These are phyloP conservation scores for Hyaloscypha variabilis DNA, from an alignment of 495 filamentous ascomycete genomes.

Conservation along the genomic window DNA sequence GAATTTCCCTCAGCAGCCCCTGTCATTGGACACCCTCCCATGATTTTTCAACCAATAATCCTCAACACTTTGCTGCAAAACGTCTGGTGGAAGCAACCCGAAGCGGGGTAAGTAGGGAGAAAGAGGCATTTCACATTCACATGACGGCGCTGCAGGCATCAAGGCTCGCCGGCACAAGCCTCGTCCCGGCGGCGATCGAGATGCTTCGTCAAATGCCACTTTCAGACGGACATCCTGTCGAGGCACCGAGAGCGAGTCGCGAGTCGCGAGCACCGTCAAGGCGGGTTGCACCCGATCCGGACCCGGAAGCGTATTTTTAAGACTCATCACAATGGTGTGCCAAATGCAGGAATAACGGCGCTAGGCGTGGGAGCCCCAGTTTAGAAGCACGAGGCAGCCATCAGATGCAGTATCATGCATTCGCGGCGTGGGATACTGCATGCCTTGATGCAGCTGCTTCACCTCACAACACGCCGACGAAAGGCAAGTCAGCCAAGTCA, in stretches of 20 bases:
- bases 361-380: not conserved
- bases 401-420: constrained; percentile 3
- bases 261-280: not conserved
- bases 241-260: too few relatives aligned
- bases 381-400: not conserved
- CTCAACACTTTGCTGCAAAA: not conserved
- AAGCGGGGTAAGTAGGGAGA: not conserved
- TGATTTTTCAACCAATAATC: not conserved
- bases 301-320: not conserved
- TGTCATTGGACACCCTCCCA: not conserved
- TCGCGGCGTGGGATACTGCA: constrained; percentile 19
- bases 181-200: not conserved
- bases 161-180: not conserved
- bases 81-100: not conserved
- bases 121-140: not conserved
- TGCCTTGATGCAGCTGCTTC: constrained; percentile 26
- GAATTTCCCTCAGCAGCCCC: not conserved
- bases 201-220: not conserved
- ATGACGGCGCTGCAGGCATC: not conserved
- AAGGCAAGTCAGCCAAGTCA: too few relatives aligned
- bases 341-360: not conserved
- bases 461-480: not conserved
- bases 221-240: too few relatives aligned
- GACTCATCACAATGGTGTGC: not conserved
- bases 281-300: not conserved